Conservation (phyloP, 306 rosid species). For the Castanopsis chinensis region DNA sequence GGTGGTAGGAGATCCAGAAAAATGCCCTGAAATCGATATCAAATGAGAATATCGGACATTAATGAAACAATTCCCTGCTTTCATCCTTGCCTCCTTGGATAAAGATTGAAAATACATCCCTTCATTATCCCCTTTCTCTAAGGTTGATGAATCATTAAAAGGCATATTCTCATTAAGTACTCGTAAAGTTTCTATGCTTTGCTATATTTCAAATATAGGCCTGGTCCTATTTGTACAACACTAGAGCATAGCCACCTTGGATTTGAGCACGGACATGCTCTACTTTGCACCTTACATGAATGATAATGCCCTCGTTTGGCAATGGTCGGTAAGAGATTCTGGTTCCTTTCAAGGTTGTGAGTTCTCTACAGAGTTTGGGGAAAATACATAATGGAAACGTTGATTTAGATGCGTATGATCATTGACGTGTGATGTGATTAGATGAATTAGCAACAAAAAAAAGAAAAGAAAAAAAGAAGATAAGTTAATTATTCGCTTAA, state of each 20-base stretch:
- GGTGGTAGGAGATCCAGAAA: neutral
- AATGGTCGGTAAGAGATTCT: constrained; percentile 30
- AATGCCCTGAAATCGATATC: constrained; percentile 4
- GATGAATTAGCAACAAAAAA: constrained; percentile 10
- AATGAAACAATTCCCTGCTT: constrained; percentile 6
- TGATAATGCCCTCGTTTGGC: constrained; percentile 11
- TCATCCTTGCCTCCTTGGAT: constrained; percentile 14
- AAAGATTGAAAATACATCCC: constrained; percentile 26
- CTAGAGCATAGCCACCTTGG: neutral
- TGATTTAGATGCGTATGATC: constrained; percentile 28
- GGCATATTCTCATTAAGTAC: constrained; percentile 41
- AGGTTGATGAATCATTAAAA: constrained; percentile 31
- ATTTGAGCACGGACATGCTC: constrained; percentile 16
- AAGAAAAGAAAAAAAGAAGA: too few species aligned
- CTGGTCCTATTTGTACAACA: neutral
- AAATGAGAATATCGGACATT: constrained; percentile 33
- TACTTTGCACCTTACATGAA: constrained; percentile 23
- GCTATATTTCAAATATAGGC: neutral
- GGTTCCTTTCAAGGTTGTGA: constrained; percentile 35
- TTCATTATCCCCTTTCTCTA: constrained; percentile 33
- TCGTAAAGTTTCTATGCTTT: neutral
- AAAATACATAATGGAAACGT: constrained; percentile 5
- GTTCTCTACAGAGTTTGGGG: constrained; percentile 5
- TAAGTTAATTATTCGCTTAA: constrained; percentile 6
- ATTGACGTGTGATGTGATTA: neutral